Evolutionary conservation across 169 alveolate species (phyloP), one percentile per base, ranked within the genome.

Genomic region (Plasmodium vivax): DNA sequence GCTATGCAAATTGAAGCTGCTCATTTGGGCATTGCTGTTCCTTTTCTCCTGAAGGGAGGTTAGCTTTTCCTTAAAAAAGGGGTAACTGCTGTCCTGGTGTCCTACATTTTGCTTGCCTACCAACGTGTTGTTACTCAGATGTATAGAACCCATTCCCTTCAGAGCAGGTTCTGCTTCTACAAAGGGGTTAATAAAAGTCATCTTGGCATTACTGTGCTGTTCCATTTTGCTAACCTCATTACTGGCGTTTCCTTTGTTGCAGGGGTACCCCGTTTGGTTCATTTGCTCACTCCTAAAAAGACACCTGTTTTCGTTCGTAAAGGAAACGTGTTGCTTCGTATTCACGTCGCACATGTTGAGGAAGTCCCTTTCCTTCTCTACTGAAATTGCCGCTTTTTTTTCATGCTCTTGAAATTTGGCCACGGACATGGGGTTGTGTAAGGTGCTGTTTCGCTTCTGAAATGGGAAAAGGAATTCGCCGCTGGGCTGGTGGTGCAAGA

Each of bases 361-460:
- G 14, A 68, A 68, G 38, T 84, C 27, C 19, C 71, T 54, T 43
- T 71, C 92, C 43, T 43, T 84, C 74, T n/a, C 68, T 85, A 10
- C 62, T 9, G 62, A 32, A 47, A 75, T 68, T 74, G 62, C 23
- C 43, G 75, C 80, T n/a, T 85, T 85, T 6, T 45, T 75, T n/a
- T 74, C 38, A 74, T 51, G n/a, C n/a, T 58, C 93, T 27, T 45
- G 77, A 85, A 74, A 51, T 32, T 51, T 85, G 16, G 71, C 5
- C 4, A 85, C 23, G 5, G 93, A 77, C n/a, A 47, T 19, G 62
- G 84, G 45, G 7, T 51, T 62, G 62, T 85, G 84, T 32, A 74
- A 75, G 19, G 85, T 73, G 38, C 85, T 85, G 30, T 85, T 74
- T 85, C 93, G 32, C 80, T 85, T 73, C 27, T 85, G 93, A 27